Percentiles rank a stretch among this genome's conserved stretches.
Evolutionary conservation across 805 yeast genomes (phyloP).

Genomic region (Candida ficus): DNA sequence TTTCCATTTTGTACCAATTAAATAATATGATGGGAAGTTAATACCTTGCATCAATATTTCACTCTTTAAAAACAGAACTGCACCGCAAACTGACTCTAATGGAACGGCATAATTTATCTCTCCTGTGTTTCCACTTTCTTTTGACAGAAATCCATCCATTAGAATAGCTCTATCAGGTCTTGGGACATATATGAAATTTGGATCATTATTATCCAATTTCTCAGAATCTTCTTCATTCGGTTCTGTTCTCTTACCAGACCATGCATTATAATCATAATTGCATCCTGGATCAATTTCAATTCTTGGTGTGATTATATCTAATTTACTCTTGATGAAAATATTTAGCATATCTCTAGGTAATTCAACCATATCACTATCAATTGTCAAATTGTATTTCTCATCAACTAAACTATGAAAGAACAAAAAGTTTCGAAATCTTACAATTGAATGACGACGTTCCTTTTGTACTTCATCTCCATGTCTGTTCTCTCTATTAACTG

Average conservation of each 20-base stretch:
- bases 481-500: slow-evolving; percentile 14
- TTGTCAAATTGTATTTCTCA: slow-evolving; percentile 25
- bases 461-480: slow-evolving; percentile 19
- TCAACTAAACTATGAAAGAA: slow-evolving; percentile 21
- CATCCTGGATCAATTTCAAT: slow-evolving; percentile 21
- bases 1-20: slow-evolving; percentile 41
- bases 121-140: slow-evolving; percentile 8
- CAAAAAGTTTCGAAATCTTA: slow-evolving; percentile 27
- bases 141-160: slow-evolving; percentile 17
- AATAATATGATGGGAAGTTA: slow-evolving; percentile 39
- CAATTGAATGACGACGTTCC: slow-evolving; percentile 25
- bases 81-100: slow-evolving; percentile 50
- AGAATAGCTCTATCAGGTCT: slow-evolving; percentile 18
- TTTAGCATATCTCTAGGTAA: slow-evolving; percentile 22
- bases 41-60: slow-evolving; percentile 41
- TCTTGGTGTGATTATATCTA: slow-evolving; percentile 30
- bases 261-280: slow-evolving; percentile 33
- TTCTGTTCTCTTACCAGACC: slow-evolving; percentile 28
- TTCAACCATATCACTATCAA: slow-evolving; percentile 29
- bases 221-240: slow-evolving; percentile 23
- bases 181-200: slow-evolving; percentile 24
- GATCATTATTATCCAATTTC: slow-evolving; percentile 15
- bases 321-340: slow-evolving; percentile 20
- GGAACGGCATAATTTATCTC: slow-evolving; percentile 16
- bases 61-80: slow-evolving; percentile 40